These are phyloP conservation scores for Gilbertella persicaria DNA, from an alignment of 371 early-diverging fungal genomes.

Conservation along the genomic window DNA sequence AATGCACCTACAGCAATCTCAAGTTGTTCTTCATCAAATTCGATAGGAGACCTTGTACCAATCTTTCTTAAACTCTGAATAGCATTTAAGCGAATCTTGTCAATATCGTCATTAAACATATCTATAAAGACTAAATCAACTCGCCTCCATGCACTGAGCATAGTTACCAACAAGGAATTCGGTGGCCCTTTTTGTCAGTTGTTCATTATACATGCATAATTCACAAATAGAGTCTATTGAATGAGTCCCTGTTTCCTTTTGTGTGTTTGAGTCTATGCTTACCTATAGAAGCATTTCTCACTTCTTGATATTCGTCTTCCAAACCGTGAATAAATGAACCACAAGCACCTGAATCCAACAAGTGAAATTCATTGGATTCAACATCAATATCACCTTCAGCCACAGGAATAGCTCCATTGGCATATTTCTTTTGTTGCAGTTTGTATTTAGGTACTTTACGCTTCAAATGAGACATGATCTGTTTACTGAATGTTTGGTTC, in stretches of 20 bases:
- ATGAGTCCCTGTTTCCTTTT: neutral
- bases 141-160: neutral
- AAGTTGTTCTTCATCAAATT: conserved; percentile 77
- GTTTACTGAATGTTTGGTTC: conserved; percentile 76
- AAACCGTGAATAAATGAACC: conserved; percentile 93
- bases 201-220: conserved; percentile 64
- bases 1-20: conserved; percentile 74
- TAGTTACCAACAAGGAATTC: conserved; percentile 74
- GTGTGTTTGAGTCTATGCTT: conserved; percentile 3
- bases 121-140: conserved; percentile 47
- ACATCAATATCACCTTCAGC: conserved; percentile 72
- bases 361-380: conserved; percentile 61
- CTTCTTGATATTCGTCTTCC: conserved; percentile 90
- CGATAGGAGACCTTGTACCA: conserved; percentile 54
- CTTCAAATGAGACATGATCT: conserved; percentile 68
- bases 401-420: conserved; percentile 44
- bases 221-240: conserved; percentile 75
- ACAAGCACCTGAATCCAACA: conserved; percentile 75
- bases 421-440: conserved; percentile 25
- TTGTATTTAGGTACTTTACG: conserved; percentile 22
- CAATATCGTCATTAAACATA: conserved; percentile 93
- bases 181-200: conserved; percentile 65
- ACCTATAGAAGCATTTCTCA: conserved; percentile 84
- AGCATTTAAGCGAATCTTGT: conserved; percentile 79
- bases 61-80: conserved; percentile 75